Conservation (phyloP, 495 filamentous ascomycete species). For the Penicillium maclennaniae region DNA sequence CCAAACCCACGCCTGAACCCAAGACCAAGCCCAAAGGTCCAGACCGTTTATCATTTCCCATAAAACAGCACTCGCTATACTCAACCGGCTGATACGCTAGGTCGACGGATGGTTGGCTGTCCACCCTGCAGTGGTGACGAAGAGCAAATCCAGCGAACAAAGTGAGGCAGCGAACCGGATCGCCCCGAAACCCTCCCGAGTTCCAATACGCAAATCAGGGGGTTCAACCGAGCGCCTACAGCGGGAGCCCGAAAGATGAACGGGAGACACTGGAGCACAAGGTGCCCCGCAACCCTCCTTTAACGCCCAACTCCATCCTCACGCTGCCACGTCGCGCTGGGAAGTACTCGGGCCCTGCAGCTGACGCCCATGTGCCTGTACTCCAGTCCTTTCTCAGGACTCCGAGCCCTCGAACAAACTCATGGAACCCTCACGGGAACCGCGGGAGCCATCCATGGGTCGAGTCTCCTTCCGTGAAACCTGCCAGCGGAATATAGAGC, state of each 20-base stretch:
- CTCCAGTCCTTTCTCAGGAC: neutral
- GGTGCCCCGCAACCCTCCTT: neutral
- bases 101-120: constrained; percentile 5
- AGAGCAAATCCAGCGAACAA: constrained; percentile 12
- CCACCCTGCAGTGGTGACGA: constrained; percentile 8
- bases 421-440: neutral
- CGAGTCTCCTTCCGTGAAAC: neutral
- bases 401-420: neutral
- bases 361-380: constrained; percentile 6
- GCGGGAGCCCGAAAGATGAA: constrained; percentile 7
- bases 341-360: constrained; percentile 21
- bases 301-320: neutral
- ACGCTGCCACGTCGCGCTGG: constrained; percentile 23
- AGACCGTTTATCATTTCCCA: neutral
- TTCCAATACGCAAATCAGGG: neutral
- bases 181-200: constrained; percentile 22
- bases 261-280: neutral
- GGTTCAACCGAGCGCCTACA: constrained; percentile 9
- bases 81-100: constrained; percentile 1
- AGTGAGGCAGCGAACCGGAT: constrained; percentile 52
- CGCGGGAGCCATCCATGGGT: constrained; percentile 4
- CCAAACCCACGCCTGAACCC: too few species aligned
- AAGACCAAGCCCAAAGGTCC: neutral
- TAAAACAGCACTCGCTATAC: neutral
- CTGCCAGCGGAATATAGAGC: neutral